These are phyloP conservation scores for Mycena leptocephala DNA, from an alignment of 768 basidiomycete species.

Conservation along the genomic window DNA sequence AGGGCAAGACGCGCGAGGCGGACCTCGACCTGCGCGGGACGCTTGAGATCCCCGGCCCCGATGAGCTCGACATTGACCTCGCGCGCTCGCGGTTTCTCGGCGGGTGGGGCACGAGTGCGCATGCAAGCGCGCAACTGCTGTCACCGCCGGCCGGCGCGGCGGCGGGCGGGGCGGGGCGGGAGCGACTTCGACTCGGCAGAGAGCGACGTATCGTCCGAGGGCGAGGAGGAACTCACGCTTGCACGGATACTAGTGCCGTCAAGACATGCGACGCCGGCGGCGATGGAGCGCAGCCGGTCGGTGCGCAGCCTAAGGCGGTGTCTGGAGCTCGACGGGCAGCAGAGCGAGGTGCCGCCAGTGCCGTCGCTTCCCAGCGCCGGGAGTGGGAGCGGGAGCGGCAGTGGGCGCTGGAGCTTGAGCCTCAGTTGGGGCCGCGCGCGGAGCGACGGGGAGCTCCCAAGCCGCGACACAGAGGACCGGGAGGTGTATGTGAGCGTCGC, in stretches of 20 bases:
- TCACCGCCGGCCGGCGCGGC: constrained; percentile 22
- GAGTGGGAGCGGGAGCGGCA: too few species aligned
- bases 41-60: constrained; percentile 25
- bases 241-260: constrained; percentile 35
- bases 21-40: constrained; percentile 34
- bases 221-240: constrained; percentile 38
- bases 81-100: constrained; percentile 32
- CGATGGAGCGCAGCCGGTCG: constrained; percentile 35
- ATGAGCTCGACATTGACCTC: constrained; percentile 21
- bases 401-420: constrained; percentile 36
- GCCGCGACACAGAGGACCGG: constrained; percentile 14
- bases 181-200: constrained; percentile 10
- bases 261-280: constrained; percentile 9
- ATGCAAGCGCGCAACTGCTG: constrained; percentile 21
- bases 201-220: constrained; percentile 35
- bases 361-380: constrained; percentile 20
- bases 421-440: constrained; percentile 35
- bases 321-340: constrained; percentile 31
- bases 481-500: constrained; percentile 14
- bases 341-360: constrained; percentile 28
- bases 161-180: constrained; percentile 13
- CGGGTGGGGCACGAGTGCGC: constrained; percentile 21
- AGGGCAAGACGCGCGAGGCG: constrained; percentile 32
- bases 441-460: constrained; percentile 1
- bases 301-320: constrained; percentile 36